A percentile compares a stretch with the other conserved stretches of the same genome.
Evolutionary conservation across 331 rosid genomes (phyloP).

Genomic region (Rosa hybrid): DNA sequence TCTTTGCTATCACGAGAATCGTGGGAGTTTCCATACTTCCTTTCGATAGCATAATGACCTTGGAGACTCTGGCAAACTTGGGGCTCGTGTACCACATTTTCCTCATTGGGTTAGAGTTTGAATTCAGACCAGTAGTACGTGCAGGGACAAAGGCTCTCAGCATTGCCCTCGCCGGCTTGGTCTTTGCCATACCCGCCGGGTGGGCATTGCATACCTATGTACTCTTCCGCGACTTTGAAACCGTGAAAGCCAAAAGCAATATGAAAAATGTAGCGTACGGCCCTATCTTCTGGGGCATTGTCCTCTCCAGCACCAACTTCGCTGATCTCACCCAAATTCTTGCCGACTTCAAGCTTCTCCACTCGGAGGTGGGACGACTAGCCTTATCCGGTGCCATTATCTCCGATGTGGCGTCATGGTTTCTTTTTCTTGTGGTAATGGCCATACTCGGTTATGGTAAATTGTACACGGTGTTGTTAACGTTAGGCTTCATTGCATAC

Average conservation of each 20-base stretch:
- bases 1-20: background rate
- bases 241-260: background rate
- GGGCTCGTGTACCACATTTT: slow-evolving; percentile 51
- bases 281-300: slow-evolving; percentile 26
- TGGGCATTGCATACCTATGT: slow-evolving; percentile 31
- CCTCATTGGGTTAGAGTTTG: slow-evolving; percentile 55
- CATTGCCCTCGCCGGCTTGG: slow-evolving; percentile 29
- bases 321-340: slow-evolving; percentile 32
- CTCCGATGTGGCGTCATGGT: slow-evolving; percentile 41
- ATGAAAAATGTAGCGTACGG: background rate
- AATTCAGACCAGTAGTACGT: slow-evolving; percentile 34
- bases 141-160: slow-evolving; percentile 38
- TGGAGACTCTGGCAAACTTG: slow-evolving; percentile 46
- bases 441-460: background rate
- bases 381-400: slow-evolving; percentile 63
- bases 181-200: slow-evolving; percentile 39
- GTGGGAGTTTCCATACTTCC: slow-evolving; percentile 17
- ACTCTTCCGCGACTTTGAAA: background rate
- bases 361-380: slow-evolving; percentile 52
- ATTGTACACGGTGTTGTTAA: background rate
- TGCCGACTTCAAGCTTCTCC: slow-evolving; percentile 53
- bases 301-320: slow-evolving; percentile 27
- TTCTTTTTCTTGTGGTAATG: slow-evolving; percentile 25
- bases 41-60: background rate
- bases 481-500: background rate